Evolutionary conservation across 805 yeast species (phyloP).

Genomic region (Kodamaea neixiangensis): DNA sequence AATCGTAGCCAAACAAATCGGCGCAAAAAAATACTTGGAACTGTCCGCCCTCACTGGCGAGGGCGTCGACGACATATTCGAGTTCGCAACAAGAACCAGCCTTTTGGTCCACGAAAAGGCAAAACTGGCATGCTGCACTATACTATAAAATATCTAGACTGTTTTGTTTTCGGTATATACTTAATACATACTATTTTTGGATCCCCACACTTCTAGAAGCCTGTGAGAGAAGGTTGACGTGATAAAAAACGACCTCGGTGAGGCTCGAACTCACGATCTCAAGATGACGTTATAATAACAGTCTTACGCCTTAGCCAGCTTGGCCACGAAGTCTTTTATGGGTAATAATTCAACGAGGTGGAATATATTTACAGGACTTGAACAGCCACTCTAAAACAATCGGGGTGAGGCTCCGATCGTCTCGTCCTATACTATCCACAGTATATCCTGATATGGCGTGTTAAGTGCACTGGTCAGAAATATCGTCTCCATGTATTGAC

Average conservation of each 20-base stretch:
- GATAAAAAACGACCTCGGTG: slow-evolving; percentile 14
- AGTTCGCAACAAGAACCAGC: slow-evolving; percentile 84
- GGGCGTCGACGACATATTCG: slow-evolving; percentile 93
- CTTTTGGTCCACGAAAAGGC: slow-evolving; percentile 44
- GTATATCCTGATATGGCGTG: too few species aligned
- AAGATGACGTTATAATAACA: slow-evolving; percentile 19
- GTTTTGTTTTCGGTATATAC: not conserved
- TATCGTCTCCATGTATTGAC: too few species aligned
- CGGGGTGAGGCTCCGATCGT: too few species aligned
- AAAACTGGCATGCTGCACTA: slow-evolving; percentile 34
- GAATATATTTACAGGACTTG: not conserved
- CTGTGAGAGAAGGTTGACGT: not conserved
- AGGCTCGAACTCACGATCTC: slow-evolving; percentile 30
- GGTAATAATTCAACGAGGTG: not conserved
- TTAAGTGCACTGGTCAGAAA: too few species aligned
- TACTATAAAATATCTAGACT: slow-evolving; percentile 13
- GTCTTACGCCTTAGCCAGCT: slow-evolving; percentile 33
- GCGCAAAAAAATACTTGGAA: slow-evolving; percentile 81
- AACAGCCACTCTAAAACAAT: too few species aligned
- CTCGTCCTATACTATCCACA: not conserved
- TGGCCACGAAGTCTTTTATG: slow-evolving; percentile 29
- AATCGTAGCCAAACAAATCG: slow-evolving; percentile 70
- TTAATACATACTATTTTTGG: not conserved
- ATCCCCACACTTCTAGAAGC: not conserved
- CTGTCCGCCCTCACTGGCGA: slow-evolving; percentile 93